Percentiles rank a stretch among this genome's conserved stretches.
phyloP scores from a whole-genome alignment of 2,329 filamentous ascomycete genomes.

The Aspergillus neotritici region DNA sequence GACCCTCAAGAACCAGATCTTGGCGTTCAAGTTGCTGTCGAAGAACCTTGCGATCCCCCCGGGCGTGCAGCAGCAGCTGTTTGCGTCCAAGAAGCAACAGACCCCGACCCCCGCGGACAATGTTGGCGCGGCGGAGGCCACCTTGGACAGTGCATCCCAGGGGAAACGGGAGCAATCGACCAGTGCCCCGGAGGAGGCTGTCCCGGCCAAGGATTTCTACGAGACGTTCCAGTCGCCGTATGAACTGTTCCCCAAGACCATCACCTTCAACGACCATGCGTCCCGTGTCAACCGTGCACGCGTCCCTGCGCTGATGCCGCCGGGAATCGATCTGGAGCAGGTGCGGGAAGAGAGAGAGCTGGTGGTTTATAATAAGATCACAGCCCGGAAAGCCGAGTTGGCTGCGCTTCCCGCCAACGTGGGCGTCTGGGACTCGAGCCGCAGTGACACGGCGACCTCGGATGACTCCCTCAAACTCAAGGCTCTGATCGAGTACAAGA shows the following conservation, averaged over 20 bases:
- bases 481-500: constrained; percentile 92
- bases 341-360: constrained; percentile 80
- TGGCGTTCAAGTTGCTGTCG: constrained; percentile 82
- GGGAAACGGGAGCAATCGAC: constrained; percentile 27
- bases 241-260: constrained; percentile 49
- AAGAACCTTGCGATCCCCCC: constrained; percentile 79
- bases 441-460: constrained; percentile 60
- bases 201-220: constrained; percentile 46
- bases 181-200: constrained; percentile 21
- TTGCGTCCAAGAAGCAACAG: constrained; percentile 49
- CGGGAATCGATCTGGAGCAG: constrained; percentile 81
- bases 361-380: constrained; percentile 84
- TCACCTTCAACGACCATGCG: constrained; percentile 75
- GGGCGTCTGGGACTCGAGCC: constrained; percentile 73
- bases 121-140: constrained; percentile 26
- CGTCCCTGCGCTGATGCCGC: constrained; percentile 81
- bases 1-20: constrained; percentile 76
- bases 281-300: constrained; percentile 70
- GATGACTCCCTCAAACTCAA: constrained; percentile 83
- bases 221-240: constrained; percentile 73
- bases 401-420: constrained; percentile 80
- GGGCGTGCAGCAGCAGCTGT: constrained; percentile 75
- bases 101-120: constrained; percentile 35
- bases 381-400: constrained; percentile 74
- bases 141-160: constrained; percentile 38